A percentile compares a stretch with the other conserved stretches of the same genome.
Conservation (phyloP, 179 eudicot species). For the Sideroxylon spinosum region DNA sequence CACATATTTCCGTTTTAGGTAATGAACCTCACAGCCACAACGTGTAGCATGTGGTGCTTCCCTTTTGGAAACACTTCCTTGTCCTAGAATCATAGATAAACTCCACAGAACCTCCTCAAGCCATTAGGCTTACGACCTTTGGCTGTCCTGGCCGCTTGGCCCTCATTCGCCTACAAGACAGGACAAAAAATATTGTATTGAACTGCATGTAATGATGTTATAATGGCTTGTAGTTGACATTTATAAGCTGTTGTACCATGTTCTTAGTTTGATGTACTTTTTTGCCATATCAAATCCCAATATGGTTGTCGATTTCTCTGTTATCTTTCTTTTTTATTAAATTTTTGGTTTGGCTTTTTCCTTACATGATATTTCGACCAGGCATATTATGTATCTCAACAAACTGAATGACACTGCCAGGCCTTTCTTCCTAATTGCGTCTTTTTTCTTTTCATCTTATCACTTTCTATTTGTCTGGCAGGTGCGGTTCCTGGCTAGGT, state of each 20-base stretch:
- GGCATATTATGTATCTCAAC: not conserved
- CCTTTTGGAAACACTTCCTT: too few species aligned
- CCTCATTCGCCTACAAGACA: not conserved
- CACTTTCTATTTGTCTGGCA: conserved; percentile 28
- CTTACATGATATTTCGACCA: too few species aligned
- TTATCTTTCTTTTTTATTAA: not conserved
- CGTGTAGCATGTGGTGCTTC: too few species aligned
- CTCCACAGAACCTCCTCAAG: too few species aligned
- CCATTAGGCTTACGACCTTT: too few species aligned
- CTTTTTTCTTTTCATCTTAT: conserved; percentile 7
- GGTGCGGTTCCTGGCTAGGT: conserved; percentile 97
- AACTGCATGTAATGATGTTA: not conserved
- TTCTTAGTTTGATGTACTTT: not conserved
- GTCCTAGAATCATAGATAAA: too few species aligned
- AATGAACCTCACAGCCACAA: too few species aligned
- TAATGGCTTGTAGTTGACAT: not conserved
- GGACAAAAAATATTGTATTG: not conserved
- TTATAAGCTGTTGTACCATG: not conserved
- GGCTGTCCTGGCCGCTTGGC: too few species aligned
- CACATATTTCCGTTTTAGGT: too few species aligned
- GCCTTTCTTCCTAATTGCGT: not conserved
- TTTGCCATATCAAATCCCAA: not conserved
- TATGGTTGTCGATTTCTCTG: conserved; percentile 2
- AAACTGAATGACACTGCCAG: not conserved
- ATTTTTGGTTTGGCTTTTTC: too few species aligned